Conservation (phyloP, 768 basidiomycete species). For the Termitomyces sp. region DNA sequence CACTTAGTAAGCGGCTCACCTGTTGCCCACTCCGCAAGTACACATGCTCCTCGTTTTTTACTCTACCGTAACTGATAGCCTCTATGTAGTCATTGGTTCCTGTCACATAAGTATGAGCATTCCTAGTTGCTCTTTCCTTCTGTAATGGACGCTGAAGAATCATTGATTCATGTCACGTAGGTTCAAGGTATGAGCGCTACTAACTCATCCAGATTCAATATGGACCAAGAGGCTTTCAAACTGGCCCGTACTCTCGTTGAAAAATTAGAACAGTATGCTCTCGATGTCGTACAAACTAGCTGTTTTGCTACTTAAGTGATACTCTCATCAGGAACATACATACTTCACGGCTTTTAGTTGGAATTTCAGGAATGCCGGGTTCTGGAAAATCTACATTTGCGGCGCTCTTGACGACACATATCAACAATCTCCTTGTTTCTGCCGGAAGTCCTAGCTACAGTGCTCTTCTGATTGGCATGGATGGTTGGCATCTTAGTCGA, state of each 20-base stretch:
- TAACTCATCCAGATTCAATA: conserved; percentile 11
- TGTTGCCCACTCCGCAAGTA: too few relatives aligned
- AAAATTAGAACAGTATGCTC: conserved; percentile 32
- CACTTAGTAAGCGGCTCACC: too few relatives aligned
- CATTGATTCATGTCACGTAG: too few relatives aligned
- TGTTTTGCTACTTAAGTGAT: background rate
- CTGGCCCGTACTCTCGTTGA: conserved; percentile 34
- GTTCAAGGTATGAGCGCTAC: too few relatives aligned
- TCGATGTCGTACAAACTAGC: background rate
- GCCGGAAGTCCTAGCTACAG: conserved; percentile 14
- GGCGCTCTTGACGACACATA: conserved; percentile 43
- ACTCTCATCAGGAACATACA: conserved; percentile 25
- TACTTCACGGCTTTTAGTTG: conserved; percentile 56
- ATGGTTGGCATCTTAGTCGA: conserved; percentile 90
- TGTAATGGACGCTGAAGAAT: too few relatives aligned
- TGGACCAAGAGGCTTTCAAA: conserved; percentile 36
- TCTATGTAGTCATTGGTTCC: too few relatives aligned
- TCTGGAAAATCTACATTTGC: conserved; percentile 85
- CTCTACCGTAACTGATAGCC: too few relatives aligned
- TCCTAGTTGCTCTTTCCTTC: too few relatives aligned
- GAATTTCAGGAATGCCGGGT: conserved; percentile 76
- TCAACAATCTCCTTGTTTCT: conserved; percentile 40
- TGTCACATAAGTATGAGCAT: too few relatives aligned
- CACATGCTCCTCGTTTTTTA: too few relatives aligned
- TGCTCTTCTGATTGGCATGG: conserved; percentile 73